Percentiles rank a stretch among this genome's conserved stretches.
phyloP scores from a whole-genome alignment of 331 rosid species.

The Erythrophleum ivorense region DNA sequence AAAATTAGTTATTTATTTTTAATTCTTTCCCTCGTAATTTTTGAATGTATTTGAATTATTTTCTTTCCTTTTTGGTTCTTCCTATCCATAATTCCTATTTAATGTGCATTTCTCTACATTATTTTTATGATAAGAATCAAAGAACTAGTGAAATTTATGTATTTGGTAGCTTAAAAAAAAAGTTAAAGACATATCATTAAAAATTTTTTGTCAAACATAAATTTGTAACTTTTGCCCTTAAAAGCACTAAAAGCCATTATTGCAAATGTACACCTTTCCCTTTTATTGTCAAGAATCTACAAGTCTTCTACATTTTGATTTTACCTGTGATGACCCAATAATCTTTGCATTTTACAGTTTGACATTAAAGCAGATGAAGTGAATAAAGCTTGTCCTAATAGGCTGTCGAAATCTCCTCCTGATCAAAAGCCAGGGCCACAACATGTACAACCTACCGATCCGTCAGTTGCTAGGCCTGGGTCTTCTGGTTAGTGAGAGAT shows the following conservation, averaged over 20 bases:
- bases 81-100: too few relatives aligned
- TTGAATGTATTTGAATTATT: too few relatives aligned
- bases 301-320: conserved; percentile 4
- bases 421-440: conserved; percentile 54
- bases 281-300: conserved; percentile 2
- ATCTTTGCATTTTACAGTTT: conserved; percentile 63
- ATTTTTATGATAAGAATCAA: too few relatives aligned
- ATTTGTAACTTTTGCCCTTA: too few relatives aligned
- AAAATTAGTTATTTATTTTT: too few relatives aligned
- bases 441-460: conserved; percentile 40
- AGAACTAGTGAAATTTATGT: too few relatives aligned
- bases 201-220: too few relatives aligned
- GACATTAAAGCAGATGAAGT: conserved; percentile 52
- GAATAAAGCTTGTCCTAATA: conserved; percentile 71
- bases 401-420: conserved; percentile 62
- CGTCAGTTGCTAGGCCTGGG: conserved; percentile 52
- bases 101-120: too few relatives aligned
- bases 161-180: too few relatives aligned
- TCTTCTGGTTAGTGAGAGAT: conserved; percentile 63
- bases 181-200: too few relatives aligned
- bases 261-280: not conserved
- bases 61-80: too few relatives aligned
- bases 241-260: not conserved
- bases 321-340: conserved; percentile 8
- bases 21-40: too few relatives aligned